phyloP scores from a whole-genome alignment of 192 early-diverging fungal genomes.

The Coemansia sp. region DNA sequence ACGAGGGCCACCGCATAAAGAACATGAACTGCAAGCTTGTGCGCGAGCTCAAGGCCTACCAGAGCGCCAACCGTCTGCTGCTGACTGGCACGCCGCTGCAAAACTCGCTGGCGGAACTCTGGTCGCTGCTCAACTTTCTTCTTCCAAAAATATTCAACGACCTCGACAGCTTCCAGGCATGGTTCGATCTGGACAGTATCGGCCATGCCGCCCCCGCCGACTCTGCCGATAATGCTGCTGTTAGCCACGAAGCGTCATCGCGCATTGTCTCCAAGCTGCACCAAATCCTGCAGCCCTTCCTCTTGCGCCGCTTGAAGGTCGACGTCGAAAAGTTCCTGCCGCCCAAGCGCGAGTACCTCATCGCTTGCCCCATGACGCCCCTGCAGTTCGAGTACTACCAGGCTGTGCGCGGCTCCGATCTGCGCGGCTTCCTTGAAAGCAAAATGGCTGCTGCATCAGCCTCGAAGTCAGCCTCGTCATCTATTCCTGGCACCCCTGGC shows the following conservation, averaged over 20 bases:
- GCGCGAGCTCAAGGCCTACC: constrained; percentile 80
- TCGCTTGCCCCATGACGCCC: constrained; percentile 74
- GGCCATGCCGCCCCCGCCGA: constrained; percentile 62
- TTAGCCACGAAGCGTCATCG: constrained; percentile 66
- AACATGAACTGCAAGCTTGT: constrained; percentile 92
- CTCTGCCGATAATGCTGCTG: not conserved
- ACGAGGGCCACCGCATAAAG: constrained; percentile 97
- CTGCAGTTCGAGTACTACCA: constrained; percentile 73
- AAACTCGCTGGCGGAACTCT: constrained; percentile 92
- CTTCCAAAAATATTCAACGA: constrained; percentile 95
- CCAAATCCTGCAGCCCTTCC: constrained; percentile 77
- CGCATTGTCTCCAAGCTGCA: constrained; percentile 80
- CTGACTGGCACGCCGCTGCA: constrained; percentile 93
- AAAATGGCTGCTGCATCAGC: not conserved
- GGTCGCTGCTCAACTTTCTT: constrained; percentile 94
- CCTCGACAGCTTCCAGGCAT: constrained; percentile 80
- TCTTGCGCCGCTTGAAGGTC: constrained; percentile 63
- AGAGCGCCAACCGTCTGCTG: constrained; percentile 82
- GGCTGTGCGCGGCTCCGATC: constrained; percentile 60
- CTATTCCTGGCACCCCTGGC: constrained; percentile 19
- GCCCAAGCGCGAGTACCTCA: constrained; percentile 85
- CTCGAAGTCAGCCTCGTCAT: too few relatives aligned
- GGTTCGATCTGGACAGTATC: constrained; percentile 81
- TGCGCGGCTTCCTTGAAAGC: constrained; percentile 61
- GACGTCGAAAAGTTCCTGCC: constrained; percentile 86